Percentiles rank a stretch among this genome's conserved stretches.
Conservation (phyloP, 2,329 filamentous ascomycete genomes). For the Cercospora sojina region DNA sequence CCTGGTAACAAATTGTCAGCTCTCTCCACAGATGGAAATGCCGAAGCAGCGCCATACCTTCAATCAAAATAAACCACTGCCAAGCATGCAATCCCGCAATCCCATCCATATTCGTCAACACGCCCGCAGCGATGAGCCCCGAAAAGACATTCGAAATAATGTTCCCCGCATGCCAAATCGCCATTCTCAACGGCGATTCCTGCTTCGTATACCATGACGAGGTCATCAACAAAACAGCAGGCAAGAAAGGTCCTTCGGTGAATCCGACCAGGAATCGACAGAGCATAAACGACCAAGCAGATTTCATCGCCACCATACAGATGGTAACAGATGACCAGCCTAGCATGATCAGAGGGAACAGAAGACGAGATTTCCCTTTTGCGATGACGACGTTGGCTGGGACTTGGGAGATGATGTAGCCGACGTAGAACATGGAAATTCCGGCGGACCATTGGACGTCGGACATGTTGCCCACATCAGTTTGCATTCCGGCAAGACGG, state of each 20-base stretch:
- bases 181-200: conserved; percentile 16
- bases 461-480: conserved; percentile 14
- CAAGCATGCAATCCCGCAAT: conserved; percentile 12
- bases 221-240: conserved; percentile 11
- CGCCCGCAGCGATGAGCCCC: conserved; percentile 7
- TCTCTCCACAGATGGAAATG: neutral
- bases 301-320: conserved; percentile 28
- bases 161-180: conserved; percentile 15
- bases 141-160: conserved; percentile 13
- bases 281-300: conserved; percentile 44
- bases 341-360: conserved; percentile 11
- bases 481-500: conserved; percentile 40
- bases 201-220: conserved; percentile 16
- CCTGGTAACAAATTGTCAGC: neutral
- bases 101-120: conserved; percentile 17
- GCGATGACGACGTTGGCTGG: conserved; percentile 16
- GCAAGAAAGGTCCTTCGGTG: conserved; percentile 33
- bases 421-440: conserved; percentile 17
- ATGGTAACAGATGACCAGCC: conserved; percentile 10
- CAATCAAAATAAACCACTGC: conserved; percentile 17
- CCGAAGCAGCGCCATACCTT: neutral
- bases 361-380: conserved; percentile 9
- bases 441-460: conserved; percentile 13
- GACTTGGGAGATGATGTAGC: conserved; percentile 17
- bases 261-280: conserved; percentile 49